These are phyloP conservation scores for Tulasnella calospora DNA, from an alignment of 768 basidiomycete species.

Conservation along the genomic window DNA sequence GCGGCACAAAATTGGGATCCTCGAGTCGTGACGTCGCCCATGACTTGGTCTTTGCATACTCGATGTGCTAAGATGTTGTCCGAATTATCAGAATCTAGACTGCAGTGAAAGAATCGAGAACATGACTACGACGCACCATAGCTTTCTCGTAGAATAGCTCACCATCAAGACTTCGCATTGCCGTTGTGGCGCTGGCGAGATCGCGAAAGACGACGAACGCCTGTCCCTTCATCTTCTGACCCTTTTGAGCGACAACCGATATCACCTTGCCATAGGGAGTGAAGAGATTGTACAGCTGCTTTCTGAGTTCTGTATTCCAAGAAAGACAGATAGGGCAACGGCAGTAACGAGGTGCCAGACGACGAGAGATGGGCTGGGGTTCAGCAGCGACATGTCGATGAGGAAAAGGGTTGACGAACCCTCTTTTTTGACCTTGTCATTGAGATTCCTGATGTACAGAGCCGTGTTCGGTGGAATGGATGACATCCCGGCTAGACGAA, in stretches of 20 bases:
- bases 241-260: conserved; percentile 88
- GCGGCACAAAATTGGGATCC: conserved; percentile 76
- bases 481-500: conserved; percentile 28
- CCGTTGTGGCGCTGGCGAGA: conserved; percentile 83
- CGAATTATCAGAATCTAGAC: conserved; percentile 18
- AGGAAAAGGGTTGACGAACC: conserved; percentile 32
- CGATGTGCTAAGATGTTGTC: conserved; percentile 60
- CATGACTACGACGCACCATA: conserved; percentile 55
- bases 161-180: conserved; percentile 88
- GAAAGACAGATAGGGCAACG: neutral
- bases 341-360: neutral
- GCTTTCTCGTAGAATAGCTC: conserved; percentile 91
- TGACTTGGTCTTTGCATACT: conserved; percentile 85
- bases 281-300: conserved; percentile 82
- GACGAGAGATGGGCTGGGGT: conserved; percentile 24
- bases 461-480: conserved; percentile 76
- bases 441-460: conserved; percentile 89
- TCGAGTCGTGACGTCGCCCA: conserved; percentile 74
- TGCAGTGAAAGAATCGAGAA: conserved; percentile 19
- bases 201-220: conserved; percentile 96
- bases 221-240: conserved; percentile 81
- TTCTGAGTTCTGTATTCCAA: conserved; percentile 55
- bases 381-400: conserved; percentile 24
- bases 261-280: conserved; percentile 89
- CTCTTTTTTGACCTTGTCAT: conserved; percentile 86